These are phyloP conservation scores for Entamoeba dispar DNA, from an alignment of 208 protist genomes.

Conservation along the genomic window DNA sequence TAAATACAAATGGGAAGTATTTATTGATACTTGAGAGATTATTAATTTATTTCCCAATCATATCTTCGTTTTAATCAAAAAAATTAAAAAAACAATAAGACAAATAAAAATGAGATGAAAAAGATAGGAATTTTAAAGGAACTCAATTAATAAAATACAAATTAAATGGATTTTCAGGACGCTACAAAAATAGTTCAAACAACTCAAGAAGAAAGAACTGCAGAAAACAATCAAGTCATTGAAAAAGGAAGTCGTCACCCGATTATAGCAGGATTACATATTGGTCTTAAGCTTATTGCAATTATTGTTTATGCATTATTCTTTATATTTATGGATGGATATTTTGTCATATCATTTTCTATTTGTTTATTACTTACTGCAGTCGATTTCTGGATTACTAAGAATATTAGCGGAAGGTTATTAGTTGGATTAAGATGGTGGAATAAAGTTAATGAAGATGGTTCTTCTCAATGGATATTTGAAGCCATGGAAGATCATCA, in stretches of 20 bases:
- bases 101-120: background rate
- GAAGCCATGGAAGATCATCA: conserved; percentile 23
- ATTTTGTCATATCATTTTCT: background rate
- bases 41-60: too few relatives aligned
- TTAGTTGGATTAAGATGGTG: conserved; percentile 36
- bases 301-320: background rate
- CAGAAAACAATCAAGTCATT: background rate
- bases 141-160: background rate
- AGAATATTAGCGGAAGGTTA: conserved; percentile 31
- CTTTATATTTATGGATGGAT: background rate
- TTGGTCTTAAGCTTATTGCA: background rate
- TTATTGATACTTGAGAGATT: too few relatives aligned
- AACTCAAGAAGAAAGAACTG: background rate
- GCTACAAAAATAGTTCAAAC: background rate
- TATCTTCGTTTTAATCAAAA: too few relatives aligned
- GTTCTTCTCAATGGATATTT: conserved; percentile 29
- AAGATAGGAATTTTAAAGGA: too few relatives aligned
- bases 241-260: background rate
- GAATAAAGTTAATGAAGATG: conserved; percentile 32
- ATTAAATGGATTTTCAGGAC: background rate
- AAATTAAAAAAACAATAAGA: background rate
- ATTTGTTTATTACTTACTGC: conserved; percentile 20
- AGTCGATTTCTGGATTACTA: conserved; percentile 36
- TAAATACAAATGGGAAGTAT: too few relatives aligned
- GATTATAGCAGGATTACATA: background rate